These are phyloP conservation scores for Diaporthe capsici DNA, from an alignment of 2,329 filamentous ascomycete species.

Conservation along the genomic window DNA sequence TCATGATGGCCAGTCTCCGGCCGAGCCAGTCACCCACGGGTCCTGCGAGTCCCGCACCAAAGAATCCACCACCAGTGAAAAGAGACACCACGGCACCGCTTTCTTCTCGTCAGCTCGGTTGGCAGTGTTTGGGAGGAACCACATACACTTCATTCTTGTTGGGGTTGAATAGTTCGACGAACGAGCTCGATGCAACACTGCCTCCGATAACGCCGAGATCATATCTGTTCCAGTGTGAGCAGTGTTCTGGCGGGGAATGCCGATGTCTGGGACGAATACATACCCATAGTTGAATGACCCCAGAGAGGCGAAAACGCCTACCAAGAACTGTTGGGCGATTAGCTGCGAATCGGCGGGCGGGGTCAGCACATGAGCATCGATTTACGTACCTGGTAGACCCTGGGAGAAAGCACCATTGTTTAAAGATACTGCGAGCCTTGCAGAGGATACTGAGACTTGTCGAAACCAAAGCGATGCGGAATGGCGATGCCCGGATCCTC, in stretches of 20 bases:
- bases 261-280: not conserved
- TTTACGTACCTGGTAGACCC: not conserved
- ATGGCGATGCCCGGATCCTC: not conserved
- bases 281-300: slow-evolving; percentile 20
- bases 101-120: not conserved
- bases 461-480: not conserved
- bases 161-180: not conserved
- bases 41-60: not conserved
- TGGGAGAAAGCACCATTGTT: not conserved
- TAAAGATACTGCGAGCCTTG: not conserved
- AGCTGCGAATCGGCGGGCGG: not conserved
- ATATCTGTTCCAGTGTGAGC: not conserved
- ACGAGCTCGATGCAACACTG: slow-evolving; percentile 13
- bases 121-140: not conserved
- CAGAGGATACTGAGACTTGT: not conserved
- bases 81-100: slow-evolving; percentile 20
- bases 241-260: too few species aligned
- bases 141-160: slow-evolving; percentile 18
- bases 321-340: slow-evolving; percentile 1
- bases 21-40: slow-evolving; percentile 10
- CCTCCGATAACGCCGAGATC: slow-evolving; percentile 16
- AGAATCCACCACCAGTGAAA: slow-evolving; percentile 11
- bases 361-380: not conserved
- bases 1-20: slow-evolving; percentile 11
- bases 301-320: slow-evolving; percentile 6